Evolutionary conservation across 129 eudicot species (phyloP).

Genomic region (Silybum marianum): DNA sequence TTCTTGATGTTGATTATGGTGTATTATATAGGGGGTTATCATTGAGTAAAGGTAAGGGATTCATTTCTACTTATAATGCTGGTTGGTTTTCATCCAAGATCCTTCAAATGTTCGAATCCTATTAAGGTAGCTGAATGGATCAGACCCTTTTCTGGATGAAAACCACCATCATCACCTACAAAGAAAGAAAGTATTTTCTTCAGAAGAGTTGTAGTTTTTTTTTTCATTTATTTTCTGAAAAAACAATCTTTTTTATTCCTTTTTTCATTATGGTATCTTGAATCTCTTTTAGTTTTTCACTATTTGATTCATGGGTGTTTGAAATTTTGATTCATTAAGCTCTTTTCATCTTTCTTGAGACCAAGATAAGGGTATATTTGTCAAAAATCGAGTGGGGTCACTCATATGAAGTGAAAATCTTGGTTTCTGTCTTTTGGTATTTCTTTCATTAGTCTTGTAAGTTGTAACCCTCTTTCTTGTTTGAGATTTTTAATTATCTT

Average conservation of each 20-base stretch:
- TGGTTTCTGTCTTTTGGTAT: constrained; percentile 19
- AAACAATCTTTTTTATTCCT: constrained; percentile 19
- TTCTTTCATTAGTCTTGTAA: background rate
- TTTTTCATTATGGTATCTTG: constrained; percentile 26
- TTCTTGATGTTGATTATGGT: constrained; percentile 19
- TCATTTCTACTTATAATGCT: constrained; percentile 9
- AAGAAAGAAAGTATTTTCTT: constrained; percentile 7
- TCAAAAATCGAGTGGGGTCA: constrained; percentile 28
- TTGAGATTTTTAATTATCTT: background rate
- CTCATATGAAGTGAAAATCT: constrained; percentile 14
- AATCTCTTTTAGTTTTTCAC: constrained; percentile 25
- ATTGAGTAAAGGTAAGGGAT: constrained; percentile 30
- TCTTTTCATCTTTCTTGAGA: constrained; percentile 21
- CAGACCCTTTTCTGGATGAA: background rate
- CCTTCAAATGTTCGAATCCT: background rate
- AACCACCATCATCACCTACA: background rate
- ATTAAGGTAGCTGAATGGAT: background rate
- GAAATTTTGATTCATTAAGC: constrained; percentile 14
- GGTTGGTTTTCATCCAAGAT: background rate
- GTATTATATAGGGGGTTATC: background rate
- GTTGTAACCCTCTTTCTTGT: constrained; percentile 8
- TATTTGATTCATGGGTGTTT: constrained; percentile 19
- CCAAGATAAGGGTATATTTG: constrained; percentile 31
- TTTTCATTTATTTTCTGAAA: constrained; percentile 4
- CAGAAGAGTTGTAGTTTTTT: background rate